Percentiles rank a stretch among this genome's conserved stretches.
Conservation (phyloP, 768 basidiomycete species). For the Termitomyces sp. region DNA sequence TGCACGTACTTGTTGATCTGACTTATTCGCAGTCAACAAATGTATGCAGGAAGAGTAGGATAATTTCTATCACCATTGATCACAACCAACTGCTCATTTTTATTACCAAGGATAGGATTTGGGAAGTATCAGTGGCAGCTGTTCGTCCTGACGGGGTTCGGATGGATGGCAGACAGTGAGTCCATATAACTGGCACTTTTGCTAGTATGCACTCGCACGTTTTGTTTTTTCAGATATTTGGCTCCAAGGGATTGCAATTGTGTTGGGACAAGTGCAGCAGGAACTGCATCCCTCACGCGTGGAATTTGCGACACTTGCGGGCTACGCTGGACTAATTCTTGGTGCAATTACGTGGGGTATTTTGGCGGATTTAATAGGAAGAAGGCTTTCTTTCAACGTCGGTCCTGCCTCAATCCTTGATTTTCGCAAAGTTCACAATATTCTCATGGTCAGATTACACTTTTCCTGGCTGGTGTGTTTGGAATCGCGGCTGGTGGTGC, state of each 20-base stretch:
- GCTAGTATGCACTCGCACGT: no score
- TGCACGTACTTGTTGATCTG: neutral
- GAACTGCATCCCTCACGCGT: constrained; percentile 36
- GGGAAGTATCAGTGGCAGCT: constrained; percentile 45
- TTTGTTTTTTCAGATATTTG: constrained; percentile 26
- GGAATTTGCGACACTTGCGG: constrained; percentile 39
- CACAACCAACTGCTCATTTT: neutral
- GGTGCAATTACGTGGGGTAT: constrained; percentile 45
- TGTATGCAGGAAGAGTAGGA: constrained; percentile 40
- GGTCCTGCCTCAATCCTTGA: neutral
- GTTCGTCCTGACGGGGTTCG: constrained; percentile 39
- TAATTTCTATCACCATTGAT: neutral
- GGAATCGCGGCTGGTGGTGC: constrained; percentile 44
- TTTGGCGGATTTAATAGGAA: constrained; percentile 43
- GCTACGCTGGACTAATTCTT: constrained; percentile 43
- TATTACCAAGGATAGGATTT: constrained; percentile 35
- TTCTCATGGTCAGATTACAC: constrained; percentile 16
- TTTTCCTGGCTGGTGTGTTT: constrained; percentile 38
- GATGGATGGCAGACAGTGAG: constrained; percentile 47
- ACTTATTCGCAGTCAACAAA: constrained; percentile 29
- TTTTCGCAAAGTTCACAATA: neutral
- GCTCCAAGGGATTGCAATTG: constrained; percentile 42
- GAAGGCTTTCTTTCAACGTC: constrained; percentile 39
- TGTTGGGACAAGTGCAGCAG: constrained; percentile 36
- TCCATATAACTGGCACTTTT: neutral